These are phyloP conservation scores for Rubia yunnanensis DNA, from an alignment of 257 asterid genomes.

Conservation along the genomic window DNA sequence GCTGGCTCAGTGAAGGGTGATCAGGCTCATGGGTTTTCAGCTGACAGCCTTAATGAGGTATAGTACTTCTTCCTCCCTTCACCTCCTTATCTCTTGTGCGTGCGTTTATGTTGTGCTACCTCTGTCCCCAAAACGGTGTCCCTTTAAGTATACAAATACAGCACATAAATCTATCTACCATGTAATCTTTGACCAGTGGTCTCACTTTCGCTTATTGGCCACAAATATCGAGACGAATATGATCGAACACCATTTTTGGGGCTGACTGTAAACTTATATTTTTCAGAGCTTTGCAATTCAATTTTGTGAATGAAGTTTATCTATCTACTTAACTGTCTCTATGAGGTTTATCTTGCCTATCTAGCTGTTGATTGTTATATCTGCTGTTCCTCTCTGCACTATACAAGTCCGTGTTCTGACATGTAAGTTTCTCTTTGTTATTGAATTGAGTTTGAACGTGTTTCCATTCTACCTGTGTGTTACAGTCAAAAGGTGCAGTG, in stretches of 20 bases:
- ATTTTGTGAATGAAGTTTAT: neutral
- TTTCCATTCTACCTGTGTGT: constrained; percentile 12
- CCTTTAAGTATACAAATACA: neutral
- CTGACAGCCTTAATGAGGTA: constrained; percentile 54
- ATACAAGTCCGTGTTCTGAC: neutral
- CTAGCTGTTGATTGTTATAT: neutral
- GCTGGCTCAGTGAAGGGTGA: constrained; percentile 35
- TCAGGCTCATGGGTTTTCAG: constrained; percentile 46
- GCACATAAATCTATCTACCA: neutral
- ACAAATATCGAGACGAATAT: neutral
- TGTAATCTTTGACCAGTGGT: neutral
- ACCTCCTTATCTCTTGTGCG: neutral
- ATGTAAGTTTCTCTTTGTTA: neutral
- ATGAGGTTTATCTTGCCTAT: neutral
- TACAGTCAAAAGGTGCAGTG: constrained; percentile 37
- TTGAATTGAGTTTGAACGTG: constrained; percentile 5
- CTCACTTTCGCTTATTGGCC: neutral
- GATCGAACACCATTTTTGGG: neutral
- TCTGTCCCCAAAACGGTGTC: neutral
- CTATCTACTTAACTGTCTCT: neutral
- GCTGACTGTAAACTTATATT: neutral
- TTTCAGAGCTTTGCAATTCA: neutral
- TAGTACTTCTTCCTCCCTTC: neutral
- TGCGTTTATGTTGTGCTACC: neutral
- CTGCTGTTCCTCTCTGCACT: neutral